Evolutionary conservation across 495 filamentous ascomycete genomes (phyloP).

Genomic region (Penicillium mononematosum): DNA sequence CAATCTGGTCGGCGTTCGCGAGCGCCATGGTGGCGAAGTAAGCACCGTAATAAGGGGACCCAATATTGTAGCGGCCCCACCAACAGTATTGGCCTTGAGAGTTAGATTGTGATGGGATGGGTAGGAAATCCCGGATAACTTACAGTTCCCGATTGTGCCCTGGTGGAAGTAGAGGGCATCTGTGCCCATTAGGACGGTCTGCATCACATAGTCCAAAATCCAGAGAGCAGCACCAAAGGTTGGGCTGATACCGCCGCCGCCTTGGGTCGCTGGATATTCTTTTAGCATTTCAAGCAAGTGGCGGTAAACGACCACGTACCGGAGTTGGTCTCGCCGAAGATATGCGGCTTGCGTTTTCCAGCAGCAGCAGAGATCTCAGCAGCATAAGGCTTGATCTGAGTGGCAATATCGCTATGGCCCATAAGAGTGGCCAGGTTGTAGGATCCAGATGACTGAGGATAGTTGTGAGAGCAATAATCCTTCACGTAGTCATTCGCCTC

Average conservation of each 20-base stretch:
- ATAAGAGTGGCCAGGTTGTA: slow-evolving; percentile 42
- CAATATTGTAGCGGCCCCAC: slow-evolving; percentile 57
- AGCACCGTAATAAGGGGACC: slow-evolving; percentile 58
- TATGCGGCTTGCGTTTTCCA: slow-evolving; percentile 48
- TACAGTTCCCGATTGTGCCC: slow-evolving; percentile 58
- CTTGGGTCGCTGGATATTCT: slow-evolving; percentile 27
- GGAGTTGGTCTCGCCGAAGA: slow-evolving; percentile 61
- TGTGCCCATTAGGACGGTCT: slow-evolving; percentile 48
- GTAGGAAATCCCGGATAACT: neutral
- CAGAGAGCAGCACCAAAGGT: slow-evolving; percentile 59
- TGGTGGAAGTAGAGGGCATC: slow-evolving; percentile 56
- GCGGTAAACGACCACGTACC: slow-evolving; percentile 28
- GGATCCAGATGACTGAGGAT: slow-evolving; percentile 52
- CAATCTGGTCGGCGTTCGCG: slow-evolving; percentile 50
- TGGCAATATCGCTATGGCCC: slow-evolving; percentile 49
- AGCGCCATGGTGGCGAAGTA: slow-evolving; percentile 54
- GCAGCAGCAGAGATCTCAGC: slow-evolving; percentile 49
- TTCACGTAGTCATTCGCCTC: slow-evolving; percentile 50
- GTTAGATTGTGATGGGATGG: neutral
- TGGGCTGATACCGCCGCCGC: slow-evolving; percentile 49
- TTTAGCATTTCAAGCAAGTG: neutral
- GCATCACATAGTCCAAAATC: slow-evolving; percentile 60
- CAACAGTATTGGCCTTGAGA: slow-evolving; percentile 55
- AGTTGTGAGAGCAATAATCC: slow-evolving; percentile 59
- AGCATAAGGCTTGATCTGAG: slow-evolving; percentile 48